Conservation (phyloP, 129 eudicot species). For the Gnaphalium uliginosum region DNA sequence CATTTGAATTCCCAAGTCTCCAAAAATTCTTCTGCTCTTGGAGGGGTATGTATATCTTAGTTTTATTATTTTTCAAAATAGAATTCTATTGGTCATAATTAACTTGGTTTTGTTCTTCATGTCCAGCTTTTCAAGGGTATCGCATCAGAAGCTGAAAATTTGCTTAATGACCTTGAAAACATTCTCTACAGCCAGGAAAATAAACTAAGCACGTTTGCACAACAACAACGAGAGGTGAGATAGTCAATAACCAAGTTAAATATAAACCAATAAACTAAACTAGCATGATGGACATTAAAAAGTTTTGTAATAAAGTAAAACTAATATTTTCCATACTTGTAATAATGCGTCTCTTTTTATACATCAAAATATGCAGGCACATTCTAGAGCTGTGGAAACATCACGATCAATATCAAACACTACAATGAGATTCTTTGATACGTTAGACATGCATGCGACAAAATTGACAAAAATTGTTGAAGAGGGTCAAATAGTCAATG, state of each 20-base stretch:
- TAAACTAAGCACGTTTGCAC: constrained; percentile 69
- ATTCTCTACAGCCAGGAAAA: constrained; percentile 75
- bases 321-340: neutral
- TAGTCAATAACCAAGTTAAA: neutral
- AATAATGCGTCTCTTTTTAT: neutral
- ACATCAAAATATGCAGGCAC: constrained; percentile 57
- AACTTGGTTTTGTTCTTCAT: neutral
- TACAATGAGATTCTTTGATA: constrained; percentile 69
- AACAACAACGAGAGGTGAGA: constrained; percentile 84
- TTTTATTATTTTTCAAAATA: neutral
- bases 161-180: constrained; percentile 77
- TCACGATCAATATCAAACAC: constrained; percentile 76
- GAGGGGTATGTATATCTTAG: constrained; percentile 43
- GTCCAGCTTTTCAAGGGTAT: constrained; percentile 84
- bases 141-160: constrained; percentile 82
- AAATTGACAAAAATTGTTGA: constrained; percentile 74
- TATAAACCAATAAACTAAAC: neutral
- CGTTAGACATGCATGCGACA: constrained; percentile 75
- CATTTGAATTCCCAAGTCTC: constrained; percentile 80
- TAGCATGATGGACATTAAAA: neutral
- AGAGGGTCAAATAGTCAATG: constrained; percentile 80
- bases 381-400: constrained; percentile 71
- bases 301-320: neutral
- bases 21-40: constrained; percentile 81
- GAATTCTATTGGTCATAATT: neutral